These are phyloP conservation scores for Nowakowskiella sp. DNA, from an alignment of 192 early-diverging fungal genomes.

Conservation along the genomic window DNA sequence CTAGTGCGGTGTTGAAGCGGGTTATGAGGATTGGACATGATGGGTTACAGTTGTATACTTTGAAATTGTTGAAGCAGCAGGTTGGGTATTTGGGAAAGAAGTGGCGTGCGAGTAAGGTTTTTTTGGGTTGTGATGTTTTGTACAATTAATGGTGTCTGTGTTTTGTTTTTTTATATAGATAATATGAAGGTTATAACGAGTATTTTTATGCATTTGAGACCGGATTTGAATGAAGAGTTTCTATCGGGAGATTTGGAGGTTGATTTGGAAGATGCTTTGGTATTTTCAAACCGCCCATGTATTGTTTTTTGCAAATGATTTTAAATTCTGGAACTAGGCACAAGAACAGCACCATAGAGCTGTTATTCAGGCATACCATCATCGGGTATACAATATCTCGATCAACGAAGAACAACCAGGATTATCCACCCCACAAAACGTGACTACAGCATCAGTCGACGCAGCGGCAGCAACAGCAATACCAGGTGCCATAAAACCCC, in stretches of 20 bases:
- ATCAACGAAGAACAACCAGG: no score
- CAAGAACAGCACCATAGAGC: slow-evolving; percentile 60
- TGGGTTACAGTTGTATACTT: slow-evolving; percentile 58
- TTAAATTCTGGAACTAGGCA: slow-evolving; percentile 23
- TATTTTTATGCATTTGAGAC: slow-evolving; percentile 58
- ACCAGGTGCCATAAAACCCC: no score
- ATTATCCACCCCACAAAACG: no score
- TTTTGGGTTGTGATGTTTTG: slow-evolving; percentile 5
- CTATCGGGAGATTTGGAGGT: slow-evolving; percentile 60
- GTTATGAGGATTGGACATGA: slow-evolving; percentile 64
- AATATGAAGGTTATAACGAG: slow-evolving; percentile 77
- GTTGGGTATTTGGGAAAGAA: slow-evolving; percentile 70
- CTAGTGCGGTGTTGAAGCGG: slow-evolving; percentile 69
- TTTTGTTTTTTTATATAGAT: slow-evolving; percentile 16
- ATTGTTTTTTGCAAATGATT: slow-evolving; percentile 3
- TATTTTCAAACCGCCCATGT: slow-evolving; percentile 13
- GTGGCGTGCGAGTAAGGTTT: slow-evolving; percentile 58
- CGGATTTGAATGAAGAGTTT: slow-evolving; percentile 62
- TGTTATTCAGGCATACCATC: slow-evolving; percentile 55
- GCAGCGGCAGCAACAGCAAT: no score
- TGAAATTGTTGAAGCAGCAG: slow-evolving; percentile 76
- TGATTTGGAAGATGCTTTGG: slow-evolving; percentile 64
- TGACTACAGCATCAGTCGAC: no score
- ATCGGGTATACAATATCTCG: slow-evolving; percentile 27
- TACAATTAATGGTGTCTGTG: not conserved